A percentile compares a stretch with the other conserved stretches of the same genome.
phyloP scores from a whole-genome alignment of 441 rosid species.

The Pelargonium cotyledonis region DNA sequence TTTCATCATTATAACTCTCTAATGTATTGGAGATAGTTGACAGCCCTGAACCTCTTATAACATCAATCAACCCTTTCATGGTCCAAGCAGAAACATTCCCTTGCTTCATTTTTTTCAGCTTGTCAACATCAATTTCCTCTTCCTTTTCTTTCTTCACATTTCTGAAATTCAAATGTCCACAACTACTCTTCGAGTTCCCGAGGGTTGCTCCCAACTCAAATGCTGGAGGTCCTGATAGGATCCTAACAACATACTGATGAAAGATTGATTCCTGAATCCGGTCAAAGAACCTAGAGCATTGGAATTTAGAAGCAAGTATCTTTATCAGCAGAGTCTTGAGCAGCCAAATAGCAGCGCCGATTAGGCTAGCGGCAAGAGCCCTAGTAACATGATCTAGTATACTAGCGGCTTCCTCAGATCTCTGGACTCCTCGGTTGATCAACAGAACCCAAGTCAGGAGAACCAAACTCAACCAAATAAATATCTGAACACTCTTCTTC shows the following conservation, averaged over 20 bases:
- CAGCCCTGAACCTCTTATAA: slow-evolving; percentile 58
- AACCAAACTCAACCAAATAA: slow-evolving; percentile 53
- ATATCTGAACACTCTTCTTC: slow-evolving; percentile 40
- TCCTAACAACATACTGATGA: slow-evolving; percentile 69
- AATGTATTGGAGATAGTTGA: slow-evolving; percentile 61
- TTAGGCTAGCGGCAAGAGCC: slow-evolving; percentile 54
- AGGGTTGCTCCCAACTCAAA: slow-evolving; percentile 54
- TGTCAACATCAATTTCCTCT: slow-evolving; percentile 72
- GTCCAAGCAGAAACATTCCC: slow-evolving; percentile 86
- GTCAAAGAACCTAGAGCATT: slow-evolving; percentile 76
- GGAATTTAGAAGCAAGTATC: slow-evolving; percentile 73
- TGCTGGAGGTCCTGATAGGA: slow-evolving; percentile 69
- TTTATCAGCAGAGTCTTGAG: slow-evolving; percentile 61
- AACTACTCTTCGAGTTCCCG: slow-evolving; percentile 38
- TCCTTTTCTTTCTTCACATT: slow-evolving; percentile 39
- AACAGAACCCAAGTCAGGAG: slow-evolving; percentile 58
- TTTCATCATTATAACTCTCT: slow-evolving; percentile 30
- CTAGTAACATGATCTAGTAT: slow-evolving; percentile 46
- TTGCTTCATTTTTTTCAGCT: slow-evolving; percentile 61
- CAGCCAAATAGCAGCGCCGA: slow-evolving; percentile 62
- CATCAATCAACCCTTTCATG: slow-evolving; percentile 81
- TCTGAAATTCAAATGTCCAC: slow-evolving; percentile 43
- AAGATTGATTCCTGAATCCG: slow-evolving; percentile 80
- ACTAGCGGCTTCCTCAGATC: slow-evolving; percentile 33
- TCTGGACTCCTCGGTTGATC: slow-evolving; percentile 36